These are phyloP conservation scores for Xylaria venustula DNA, from an alignment of 495 filamentous ascomycete genomes.

Conservation along the genomic window DNA sequence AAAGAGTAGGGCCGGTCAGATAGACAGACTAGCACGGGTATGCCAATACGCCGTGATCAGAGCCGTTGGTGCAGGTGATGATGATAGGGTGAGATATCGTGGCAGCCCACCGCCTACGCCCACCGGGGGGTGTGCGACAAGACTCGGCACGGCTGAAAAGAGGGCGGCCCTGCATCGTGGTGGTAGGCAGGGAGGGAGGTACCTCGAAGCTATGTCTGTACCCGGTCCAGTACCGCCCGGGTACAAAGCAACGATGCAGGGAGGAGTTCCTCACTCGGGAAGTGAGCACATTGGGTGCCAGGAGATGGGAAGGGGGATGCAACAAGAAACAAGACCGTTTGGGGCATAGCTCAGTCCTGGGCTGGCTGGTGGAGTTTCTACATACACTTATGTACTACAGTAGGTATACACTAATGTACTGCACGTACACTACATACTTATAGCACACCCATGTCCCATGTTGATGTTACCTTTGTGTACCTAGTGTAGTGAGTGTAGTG, in stretches of 20 bases:
- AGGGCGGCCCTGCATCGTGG: slow-evolving; percentile 11
- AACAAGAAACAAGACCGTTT: not conserved
- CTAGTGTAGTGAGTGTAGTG: no score
- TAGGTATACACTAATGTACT: no score
- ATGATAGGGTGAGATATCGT: not conserved
- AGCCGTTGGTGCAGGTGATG: not conserved
- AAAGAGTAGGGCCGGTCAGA: not conserved
- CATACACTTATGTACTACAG: no score
- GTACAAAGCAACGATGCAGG: slow-evolving; percentile 14
- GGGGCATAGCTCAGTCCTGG: not conserved
- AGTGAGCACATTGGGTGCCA: slow-evolving; percentile 7
- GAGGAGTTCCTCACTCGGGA: slow-evolving; percentile 1
- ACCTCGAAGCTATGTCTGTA: slow-evolving; percentile 2
- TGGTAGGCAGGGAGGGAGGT: no score
- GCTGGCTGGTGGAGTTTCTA: no score
- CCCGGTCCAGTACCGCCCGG: not conserved
- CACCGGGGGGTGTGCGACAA: slow-evolving; percentile 9
- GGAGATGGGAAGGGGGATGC: not conserved
- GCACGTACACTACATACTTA: no score
- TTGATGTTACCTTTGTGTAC: no score
- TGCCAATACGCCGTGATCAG: not conserved
- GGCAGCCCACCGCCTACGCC: not conserved
- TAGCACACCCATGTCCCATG: no score
- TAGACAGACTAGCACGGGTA: not conserved
- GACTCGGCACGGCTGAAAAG: slow-evolving; percentile 13